Percentiles rank a stretch among this genome's conserved stretches.
Conservation (phyloP, 2,329 filamentous ascomycete species). For the Metarhizium anisopliae region DNA sequence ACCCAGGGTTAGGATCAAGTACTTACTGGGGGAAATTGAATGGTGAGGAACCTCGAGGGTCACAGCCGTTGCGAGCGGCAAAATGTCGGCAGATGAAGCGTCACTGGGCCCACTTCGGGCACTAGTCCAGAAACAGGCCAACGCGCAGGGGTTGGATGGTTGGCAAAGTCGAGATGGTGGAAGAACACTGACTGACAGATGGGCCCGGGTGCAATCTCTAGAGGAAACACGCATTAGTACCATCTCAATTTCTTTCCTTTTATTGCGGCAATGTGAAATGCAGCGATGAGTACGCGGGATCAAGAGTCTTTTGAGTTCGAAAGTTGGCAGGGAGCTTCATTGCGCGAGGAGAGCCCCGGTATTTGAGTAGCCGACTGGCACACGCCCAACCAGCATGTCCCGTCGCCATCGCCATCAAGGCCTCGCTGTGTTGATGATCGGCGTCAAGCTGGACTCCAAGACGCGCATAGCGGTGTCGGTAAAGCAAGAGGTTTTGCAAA, state of each 20-base stretch:
- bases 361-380: too few species aligned
- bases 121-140: slow-evolving; percentile 6
- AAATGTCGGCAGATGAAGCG: slow-evolving; percentile 7
- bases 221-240: neutral
- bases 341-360: too few species aligned
- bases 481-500: neutral
- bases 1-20: slow-evolving; percentile 2
- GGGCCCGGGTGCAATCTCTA: neutral
- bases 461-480: neutral
- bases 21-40: slow-evolving; percentile 5
- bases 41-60: slow-evolving; percentile 3
- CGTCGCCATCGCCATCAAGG: neutral
- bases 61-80: slow-evolving; percentile 4
- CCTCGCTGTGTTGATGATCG: neutral
- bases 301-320: neutral
- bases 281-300: neutral
- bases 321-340: neutral
- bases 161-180: neutral
- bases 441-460: neutral
- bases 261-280: neutral
- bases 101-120: neutral
- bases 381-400: too few species aligned
- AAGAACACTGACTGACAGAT: neutral
- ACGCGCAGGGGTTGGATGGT: slow-evolving; percentile 8
- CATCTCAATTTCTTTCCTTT: neutral